Conservation (phyloP, 768 basidiomycete genomes). For the Termitomyces sp. region DNA sequence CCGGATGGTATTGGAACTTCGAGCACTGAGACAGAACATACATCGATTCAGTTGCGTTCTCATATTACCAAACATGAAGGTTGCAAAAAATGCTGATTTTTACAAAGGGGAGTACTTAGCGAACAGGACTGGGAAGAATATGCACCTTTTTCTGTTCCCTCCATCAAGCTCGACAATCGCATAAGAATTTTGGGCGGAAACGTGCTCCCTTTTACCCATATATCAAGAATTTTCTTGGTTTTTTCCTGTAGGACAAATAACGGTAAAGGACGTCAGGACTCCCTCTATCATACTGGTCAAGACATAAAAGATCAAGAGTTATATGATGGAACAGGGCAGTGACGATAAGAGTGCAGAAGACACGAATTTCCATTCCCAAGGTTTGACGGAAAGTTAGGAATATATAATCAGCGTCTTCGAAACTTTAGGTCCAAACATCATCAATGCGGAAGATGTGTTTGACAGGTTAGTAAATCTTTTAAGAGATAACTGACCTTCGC, state of each 20-base stretch:
- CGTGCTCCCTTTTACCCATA: constrained; percentile 89
- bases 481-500: constrained; percentile 69
- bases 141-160: constrained; percentile 81
- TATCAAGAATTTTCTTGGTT: constrained; percentile 93
- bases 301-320: constrained; percentile 21
- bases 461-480: background rate
- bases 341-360: background rate
- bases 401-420: background rate
- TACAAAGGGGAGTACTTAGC: constrained; percentile 73
- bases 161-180: constrained; percentile 65
- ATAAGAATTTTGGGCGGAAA: constrained; percentile 76
- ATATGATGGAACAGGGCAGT: constrained; percentile 4
- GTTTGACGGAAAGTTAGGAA: background rate
- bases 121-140: constrained; percentile 65
- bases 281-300: constrained; percentile 21
- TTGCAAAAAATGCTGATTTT: constrained; percentile 56
- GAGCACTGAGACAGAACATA: constrained; percentile 58
- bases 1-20: constrained; percentile 29
- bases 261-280: constrained; percentile 34
- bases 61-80: constrained; percentile 38
- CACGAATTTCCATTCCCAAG: background rate
- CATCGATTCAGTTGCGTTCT: constrained; percentile 65
- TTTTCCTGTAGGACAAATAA: constrained; percentile 74
- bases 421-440: background rate
- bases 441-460: background rate